phyloP scores from a whole-genome alignment of 345 rosid genomes.

The Litchi chinensis region DNA sequence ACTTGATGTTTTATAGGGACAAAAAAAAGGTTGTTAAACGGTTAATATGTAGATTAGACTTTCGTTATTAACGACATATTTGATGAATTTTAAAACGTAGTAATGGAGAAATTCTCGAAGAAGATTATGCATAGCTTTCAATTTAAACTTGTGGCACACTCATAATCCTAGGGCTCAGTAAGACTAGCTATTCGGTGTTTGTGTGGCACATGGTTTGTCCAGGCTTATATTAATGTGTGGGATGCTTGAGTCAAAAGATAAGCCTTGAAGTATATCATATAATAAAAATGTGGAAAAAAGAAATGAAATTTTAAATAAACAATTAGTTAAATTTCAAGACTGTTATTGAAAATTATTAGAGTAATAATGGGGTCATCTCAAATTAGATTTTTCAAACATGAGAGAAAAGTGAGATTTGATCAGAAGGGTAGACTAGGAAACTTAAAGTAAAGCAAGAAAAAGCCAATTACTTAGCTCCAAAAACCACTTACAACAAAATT shows the following conservation, averaged over 20 bases:
- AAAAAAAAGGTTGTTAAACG: no score
- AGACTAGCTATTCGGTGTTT: no score
- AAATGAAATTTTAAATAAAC: neutral
- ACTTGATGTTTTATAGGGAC: neutral
- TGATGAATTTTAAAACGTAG: no score
- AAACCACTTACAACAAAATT: conserved; percentile 34
- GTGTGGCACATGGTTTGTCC: no score
- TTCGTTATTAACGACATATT: no score
- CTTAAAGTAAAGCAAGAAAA: neutral
- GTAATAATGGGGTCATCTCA: neutral
- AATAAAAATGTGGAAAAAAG: neutral
- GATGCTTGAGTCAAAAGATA: no score
- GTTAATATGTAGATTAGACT: no score
- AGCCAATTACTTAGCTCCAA: conserved; percentile 26
- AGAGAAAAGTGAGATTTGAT: neutral
- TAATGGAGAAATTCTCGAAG: no score
- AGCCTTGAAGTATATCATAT: no score
- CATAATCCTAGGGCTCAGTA: neutral
- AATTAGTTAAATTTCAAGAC: neutral
- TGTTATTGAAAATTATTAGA: conserved; percentile 1
- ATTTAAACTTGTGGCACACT: neutral
- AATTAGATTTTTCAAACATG: conserved; percentile 1
- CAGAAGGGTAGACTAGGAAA: conserved; percentile 26
- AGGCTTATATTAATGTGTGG: no score
- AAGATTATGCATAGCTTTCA: neutral